Evolutionary conservation across 352 stramenopile genomes (phyloP).

Genomic region (Thalassiosira ordinaria): DNA sequence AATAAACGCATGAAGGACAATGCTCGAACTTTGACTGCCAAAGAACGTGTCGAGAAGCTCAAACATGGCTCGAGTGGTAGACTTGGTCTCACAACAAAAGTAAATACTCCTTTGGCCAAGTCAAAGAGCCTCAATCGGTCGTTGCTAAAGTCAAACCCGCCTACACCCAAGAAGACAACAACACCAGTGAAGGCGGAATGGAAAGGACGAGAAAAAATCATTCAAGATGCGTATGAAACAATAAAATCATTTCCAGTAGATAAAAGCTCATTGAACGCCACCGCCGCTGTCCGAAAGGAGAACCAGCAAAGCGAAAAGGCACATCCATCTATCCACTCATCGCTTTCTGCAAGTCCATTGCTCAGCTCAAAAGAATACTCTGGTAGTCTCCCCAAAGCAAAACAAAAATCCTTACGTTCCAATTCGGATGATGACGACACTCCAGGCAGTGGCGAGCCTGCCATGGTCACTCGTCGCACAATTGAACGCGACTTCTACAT

Average conservation of each 20-base stretch:
- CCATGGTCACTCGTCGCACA: constrained; percentile 50
- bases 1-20: constrained; percentile 54
- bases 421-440: not conserved
- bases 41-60: constrained; percentile 45
- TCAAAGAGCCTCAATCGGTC: constrained; percentile 24
- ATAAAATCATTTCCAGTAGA: constrained; percentile 50
- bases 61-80: constrained; percentile 28
- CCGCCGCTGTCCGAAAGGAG: constrained; percentile 8
- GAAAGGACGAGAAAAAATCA: constrained; percentile 58
- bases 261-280: constrained; percentile 12
- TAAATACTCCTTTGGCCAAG: constrained; percentile 17
- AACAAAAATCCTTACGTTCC: constrained; percentile 7
- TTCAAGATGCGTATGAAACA: constrained; percentile 53
- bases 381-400: constrained; percentile 3
- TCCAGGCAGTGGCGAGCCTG: constrained; percentile 30
- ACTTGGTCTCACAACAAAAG: constrained; percentile 6
- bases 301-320: constrained; percentile 11
- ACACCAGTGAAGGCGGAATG: constrained; percentile 29
- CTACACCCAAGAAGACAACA: constrained; percentile 12
- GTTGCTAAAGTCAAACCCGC: not conserved
- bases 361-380: constrained; percentile 18
- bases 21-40: constrained; percentile 28
- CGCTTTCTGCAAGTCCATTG: constrained; percentile 50
- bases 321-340: constrained; percentile 21
- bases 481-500: constrained; percentile 69